Base-by-base conservation (phyloP, 2,329 filamentous ascomycete genomes). In the Colletotrichum musicola region DNA sequence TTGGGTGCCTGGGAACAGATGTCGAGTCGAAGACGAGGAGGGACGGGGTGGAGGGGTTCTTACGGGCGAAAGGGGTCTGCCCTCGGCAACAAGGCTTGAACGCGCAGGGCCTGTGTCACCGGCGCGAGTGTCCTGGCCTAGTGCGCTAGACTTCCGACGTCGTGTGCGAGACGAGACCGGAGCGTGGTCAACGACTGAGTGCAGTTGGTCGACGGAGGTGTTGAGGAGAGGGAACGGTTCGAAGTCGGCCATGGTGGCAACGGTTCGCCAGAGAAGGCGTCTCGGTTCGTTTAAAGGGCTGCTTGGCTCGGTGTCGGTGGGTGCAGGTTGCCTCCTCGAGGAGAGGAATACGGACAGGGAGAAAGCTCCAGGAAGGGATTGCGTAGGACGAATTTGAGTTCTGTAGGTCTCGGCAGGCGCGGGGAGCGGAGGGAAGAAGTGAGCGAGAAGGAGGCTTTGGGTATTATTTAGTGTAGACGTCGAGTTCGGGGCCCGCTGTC, bases 171-270 rank as follows among this genome's bases (percentile, higher is more conserved):
- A 72, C 27, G 71, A 74, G 67, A 77, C 78, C 20, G 20, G 53
- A 30, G 66, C 25, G 72, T 74, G 76, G 68, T 80, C 77, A 68
- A 79, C 74, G 53, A 72, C 75, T 51, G 81, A 79, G 74, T 82
- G 81, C 72, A 84, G 76, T 74, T 86, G 84, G 71, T 87, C 84
- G 70, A 82, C 82, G 58, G 84, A 81, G 57, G 82, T 81, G 77
- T 82, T 86, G 72, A 89, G 81, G 46, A 84, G 79, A 63, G 87
- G 87, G 70, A 89, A 89, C 20, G 87, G 87, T 77, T 89, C 86
- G 69, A 82, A 71, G 54, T 63, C 57, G 47, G 67, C 63, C 67
- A 69, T 69, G 59, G 16, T 69, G 27, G n/a, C 27, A 44, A 46
- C 16, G 20, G 30, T 30, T 42, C 46, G 42, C 44, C 25, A 44